Evolutionary conservation across 306 rosid species (phyloP).

Genomic region (Carpinus viminea): DNA sequence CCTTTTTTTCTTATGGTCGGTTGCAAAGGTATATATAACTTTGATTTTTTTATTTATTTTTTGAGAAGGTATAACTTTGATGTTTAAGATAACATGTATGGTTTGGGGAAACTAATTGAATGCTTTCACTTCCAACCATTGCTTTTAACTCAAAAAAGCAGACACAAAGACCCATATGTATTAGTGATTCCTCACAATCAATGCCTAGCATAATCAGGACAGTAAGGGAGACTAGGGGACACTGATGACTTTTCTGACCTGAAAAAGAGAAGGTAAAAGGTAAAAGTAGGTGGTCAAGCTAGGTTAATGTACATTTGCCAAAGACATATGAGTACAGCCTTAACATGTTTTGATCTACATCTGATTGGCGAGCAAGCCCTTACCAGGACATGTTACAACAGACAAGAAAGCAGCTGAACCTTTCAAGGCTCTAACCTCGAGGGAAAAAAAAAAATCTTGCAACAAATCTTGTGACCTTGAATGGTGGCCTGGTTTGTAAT

Average conservation of each 20-base stretch:
- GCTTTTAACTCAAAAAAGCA: background rate
- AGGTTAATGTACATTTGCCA: background rate
- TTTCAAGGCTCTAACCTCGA: background rate
- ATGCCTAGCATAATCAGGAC: background rate
- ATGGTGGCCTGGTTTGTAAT: background rate
- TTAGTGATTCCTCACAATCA: background rate
- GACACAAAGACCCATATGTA: background rate
- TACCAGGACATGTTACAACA: background rate
- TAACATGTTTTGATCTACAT: background rate
- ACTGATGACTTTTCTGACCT: background rate
- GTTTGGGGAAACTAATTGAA: too few relatives aligned
- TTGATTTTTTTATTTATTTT: too few relatives aligned
- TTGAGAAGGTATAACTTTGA: too few relatives aligned
- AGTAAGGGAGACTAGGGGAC: background rate
- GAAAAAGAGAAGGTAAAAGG: background rate
- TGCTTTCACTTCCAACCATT: background rate
- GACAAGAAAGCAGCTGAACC: slow-evolving; percentile 10
- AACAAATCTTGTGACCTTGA: background rate
- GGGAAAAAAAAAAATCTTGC: too few relatives aligned
- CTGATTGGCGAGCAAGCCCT: background rate
- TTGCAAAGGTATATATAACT: too few relatives aligned
- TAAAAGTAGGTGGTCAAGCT: background rate
- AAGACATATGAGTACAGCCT: background rate
- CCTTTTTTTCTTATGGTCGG: too few relatives aligned
- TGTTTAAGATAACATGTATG: too few relatives aligned